Evolutionary conservation across 768 basidiomycete genomes (phyloP).

Genomic region (Cubamyces sp.): DNA sequence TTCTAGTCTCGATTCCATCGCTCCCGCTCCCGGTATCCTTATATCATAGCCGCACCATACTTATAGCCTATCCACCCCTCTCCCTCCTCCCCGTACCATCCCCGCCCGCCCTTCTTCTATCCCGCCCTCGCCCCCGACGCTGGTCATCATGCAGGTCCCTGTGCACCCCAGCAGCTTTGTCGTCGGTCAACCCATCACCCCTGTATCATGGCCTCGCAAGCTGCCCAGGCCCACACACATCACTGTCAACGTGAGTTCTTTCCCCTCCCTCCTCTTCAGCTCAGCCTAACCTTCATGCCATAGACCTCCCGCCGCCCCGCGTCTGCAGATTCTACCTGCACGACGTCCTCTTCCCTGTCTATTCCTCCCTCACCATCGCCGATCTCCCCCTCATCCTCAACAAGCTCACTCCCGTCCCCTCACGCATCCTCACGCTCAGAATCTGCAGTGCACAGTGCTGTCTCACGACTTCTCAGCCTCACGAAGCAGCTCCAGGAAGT

Average conservation of each 20-base stretch:
- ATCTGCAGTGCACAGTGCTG: conserved; percentile 60
- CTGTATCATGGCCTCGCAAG: conserved; percentile 26
- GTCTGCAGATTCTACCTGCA: conserved; percentile 27
- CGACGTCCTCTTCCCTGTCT: conserved; percentile 19
- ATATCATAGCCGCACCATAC: conserved; percentile 13
- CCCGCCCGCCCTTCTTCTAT: background rate
- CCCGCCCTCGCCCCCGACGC: background rate
- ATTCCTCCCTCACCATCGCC: conserved; percentile 14
- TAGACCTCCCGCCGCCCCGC: conserved; percentile 23
- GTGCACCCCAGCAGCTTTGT: conserved; percentile 25
- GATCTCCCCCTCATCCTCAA: conserved; percentile 20
- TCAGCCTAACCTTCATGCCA: background rate
- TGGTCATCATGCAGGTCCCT: conserved; percentile 20
- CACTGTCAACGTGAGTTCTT: conserved; percentile 18
- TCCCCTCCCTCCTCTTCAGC: background rate
- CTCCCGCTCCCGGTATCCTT: conserved; percentile 15
- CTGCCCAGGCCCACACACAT: conserved; percentile 20
- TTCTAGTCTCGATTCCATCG: conserved; percentile 14
- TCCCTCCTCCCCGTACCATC: background rate
- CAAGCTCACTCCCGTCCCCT: conserved; percentile 16
- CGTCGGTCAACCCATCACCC: conserved; percentile 23
- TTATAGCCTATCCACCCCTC: conserved; percentile 11
- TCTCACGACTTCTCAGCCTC: conserved; percentile 70
- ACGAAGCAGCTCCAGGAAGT: conserved; percentile 83
- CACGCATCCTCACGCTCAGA: conserved; percentile 14